These are phyloP conservation scores for Aspergillus jensenii DNA, from an alignment of 2,329 filamentous ascomycete species.

Conservation along the genomic window DNA sequence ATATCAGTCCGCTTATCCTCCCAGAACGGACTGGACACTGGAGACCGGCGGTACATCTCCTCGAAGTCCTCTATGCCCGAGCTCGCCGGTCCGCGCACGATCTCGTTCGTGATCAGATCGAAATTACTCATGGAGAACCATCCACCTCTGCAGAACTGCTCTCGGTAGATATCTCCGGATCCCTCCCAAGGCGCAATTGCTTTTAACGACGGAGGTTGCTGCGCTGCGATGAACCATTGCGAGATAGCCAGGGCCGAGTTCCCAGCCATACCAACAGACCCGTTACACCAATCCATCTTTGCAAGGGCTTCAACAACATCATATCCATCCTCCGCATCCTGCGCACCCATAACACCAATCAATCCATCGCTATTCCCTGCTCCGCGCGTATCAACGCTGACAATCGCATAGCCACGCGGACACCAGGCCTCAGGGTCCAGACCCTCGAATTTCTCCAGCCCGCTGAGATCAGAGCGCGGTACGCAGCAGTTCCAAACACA, in stretches of 20 bases:
- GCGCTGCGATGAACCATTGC: conserved; percentile 46
- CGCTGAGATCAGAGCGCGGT: conserved; percentile 22
- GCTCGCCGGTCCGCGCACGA: conserved; percentile 31
- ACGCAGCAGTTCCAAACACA: conserved; percentile 42
- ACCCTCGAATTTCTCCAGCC: conserved; percentile 46
- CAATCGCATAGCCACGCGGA: conserved; percentile 34
- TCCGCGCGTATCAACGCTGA: conserved; percentile 37
- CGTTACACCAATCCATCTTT: conserved; percentile 46
- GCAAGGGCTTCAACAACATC: conserved; percentile 48
- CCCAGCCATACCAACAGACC: conserved; percentile 44
- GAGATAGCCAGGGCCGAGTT: conserved; percentile 46
- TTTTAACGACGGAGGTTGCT: conserved; percentile 43
- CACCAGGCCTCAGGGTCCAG: conserved; percentile 40
- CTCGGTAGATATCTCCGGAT: conserved; percentile 49
- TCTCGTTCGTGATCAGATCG: conserved; percentile 42
- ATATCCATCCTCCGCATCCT: conserved; percentile 49
- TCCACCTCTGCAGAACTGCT: conserved; percentile 48
- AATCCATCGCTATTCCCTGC: conserved; percentile 36
- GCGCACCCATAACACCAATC: conserved; percentile 41
- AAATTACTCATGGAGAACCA: conserved; percentile 41
- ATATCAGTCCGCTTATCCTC: conserved; percentile 40
- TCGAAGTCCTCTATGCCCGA: conserved; percentile 42
- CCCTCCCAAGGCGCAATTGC: conserved; percentile 52
- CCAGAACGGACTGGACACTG: conserved; percentile 37
- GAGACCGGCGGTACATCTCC: conserved; percentile 43